These are phyloP conservation scores for Botrytis galanthina DNA, from an alignment of 2,329 filamentous ascomycete genomes.

Conservation along the genomic window DNA sequence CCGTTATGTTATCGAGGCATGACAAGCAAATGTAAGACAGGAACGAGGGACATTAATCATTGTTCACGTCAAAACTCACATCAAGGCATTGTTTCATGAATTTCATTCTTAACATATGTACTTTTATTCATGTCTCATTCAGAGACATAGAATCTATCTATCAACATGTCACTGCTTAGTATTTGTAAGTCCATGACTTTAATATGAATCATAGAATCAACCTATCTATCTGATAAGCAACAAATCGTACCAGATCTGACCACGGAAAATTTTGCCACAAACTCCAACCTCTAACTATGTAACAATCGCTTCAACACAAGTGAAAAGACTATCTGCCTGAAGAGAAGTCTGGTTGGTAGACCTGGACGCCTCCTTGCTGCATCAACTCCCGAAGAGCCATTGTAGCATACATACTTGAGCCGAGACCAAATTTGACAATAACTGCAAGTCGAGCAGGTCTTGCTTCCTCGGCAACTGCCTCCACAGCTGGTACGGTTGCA, in stretches of 20 bases:
- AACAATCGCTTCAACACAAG: neutral
- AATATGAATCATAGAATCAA: neutral
- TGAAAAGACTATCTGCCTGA: constrained; percentile 25
- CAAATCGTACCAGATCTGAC: constrained; percentile 9
- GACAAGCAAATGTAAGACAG: no score
- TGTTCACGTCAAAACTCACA: neutral
- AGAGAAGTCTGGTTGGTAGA: constrained; percentile 62
- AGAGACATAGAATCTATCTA: neutral
- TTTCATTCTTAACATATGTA: neutral
- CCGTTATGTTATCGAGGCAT: neutral
- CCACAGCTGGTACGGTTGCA: neutral
- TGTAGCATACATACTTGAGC: constrained; percentile 79
- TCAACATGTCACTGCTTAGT: neutral
- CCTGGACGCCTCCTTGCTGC: constrained; percentile 60
- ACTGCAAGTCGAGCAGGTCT: constrained; percentile 57
- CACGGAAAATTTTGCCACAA: neutral
- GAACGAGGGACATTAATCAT: neutral
- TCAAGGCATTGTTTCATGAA: neutral
- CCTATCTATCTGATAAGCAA: neutral
- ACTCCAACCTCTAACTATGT: neutral
- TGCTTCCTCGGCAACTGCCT: neutral
- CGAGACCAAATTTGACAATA: constrained; percentile 71
- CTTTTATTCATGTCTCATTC: constrained; percentile 10
- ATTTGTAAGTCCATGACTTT: neutral
- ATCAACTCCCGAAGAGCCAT: constrained; percentile 79